phyloP scores from a whole-genome alignment of 148 eudicot genomes.

The Oxyria digyna region DNA sequence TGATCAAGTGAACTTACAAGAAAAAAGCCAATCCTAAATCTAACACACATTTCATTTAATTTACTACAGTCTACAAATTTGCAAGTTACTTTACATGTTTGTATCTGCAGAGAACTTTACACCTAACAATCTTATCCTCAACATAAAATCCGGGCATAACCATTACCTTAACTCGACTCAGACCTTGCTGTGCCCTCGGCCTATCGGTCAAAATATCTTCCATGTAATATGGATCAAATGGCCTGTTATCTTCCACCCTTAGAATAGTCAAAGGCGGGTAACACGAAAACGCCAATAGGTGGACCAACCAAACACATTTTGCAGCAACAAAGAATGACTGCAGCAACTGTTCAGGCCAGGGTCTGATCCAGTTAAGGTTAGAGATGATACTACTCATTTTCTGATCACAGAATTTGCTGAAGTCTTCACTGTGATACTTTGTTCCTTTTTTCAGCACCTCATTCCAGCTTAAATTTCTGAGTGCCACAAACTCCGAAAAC shows the following conservation, averaged over 20 bases:
- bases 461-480: slow-evolving; percentile 81
- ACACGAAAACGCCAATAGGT: slow-evolving; percentile 83
- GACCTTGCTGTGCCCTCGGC: slow-evolving; percentile 37
- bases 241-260: slow-evolving; percentile 71
- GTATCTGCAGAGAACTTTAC: slow-evolving; percentile 89
- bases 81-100: slow-evolving; percentile 15
- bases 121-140: slow-evolving; percentile 63
- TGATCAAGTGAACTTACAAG: neutral
- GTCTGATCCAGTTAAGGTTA: slow-evolving; percentile 63
- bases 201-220: slow-evolving; percentile 56
- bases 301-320: slow-evolving; percentile 87
- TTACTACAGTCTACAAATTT: neutral
- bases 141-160: slow-evolving; percentile 97
- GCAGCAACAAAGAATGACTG: slow-evolving; percentile 87
- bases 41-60: neutral
- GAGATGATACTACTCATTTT: slow-evolving; percentile 65
- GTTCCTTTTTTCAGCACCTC: slow-evolving; percentile 86
- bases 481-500: slow-evolving; percentile 53
- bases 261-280: slow-evolving; percentile 47
- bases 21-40: neutral
- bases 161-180: slow-evolving; percentile 68
- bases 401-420: slow-evolving; percentile 89
- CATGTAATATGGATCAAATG: slow-evolving; percentile 68
- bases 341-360: slow-evolving; percentile 89
- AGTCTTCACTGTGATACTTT: slow-evolving; percentile 79